Evolutionary conservation across 345 rosid genomes (phyloP), one percentile per base, ranked within the genome.

Genomic region (Linum usitatissimum): DNA sequence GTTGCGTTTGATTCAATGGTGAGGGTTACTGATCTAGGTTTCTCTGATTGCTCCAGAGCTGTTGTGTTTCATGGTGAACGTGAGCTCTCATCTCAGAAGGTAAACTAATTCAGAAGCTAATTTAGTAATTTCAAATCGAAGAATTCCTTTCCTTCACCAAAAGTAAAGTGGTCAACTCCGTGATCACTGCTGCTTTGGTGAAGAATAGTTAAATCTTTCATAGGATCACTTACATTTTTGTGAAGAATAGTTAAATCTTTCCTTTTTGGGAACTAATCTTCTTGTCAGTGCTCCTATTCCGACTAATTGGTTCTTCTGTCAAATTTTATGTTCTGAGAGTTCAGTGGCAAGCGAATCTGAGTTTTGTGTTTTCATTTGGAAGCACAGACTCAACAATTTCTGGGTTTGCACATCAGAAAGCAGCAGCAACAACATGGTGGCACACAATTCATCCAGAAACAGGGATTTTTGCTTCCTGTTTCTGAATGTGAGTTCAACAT

Each of bases 1-100:
- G 66, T 90, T 58, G 76, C 85, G 14, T 90, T 87, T 57, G 94
- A 86, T 81, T 81, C 94, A 0, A 90, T 87, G 96, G 94, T 90
- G 67, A 76, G 84, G 76, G 85, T 90, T 66, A 79, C 84, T 75
- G 97, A 90, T 77, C 76, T 93, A 55, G 90, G 86, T 7, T 87
- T 86, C 68, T 70, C 79, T 1, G 94, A 87, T 6, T 93, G 94
- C 65, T 81, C 83, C 2, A 85, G 77, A 68, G 90, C 80, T 53
- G 81, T 90, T 53, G 66, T 93, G 53, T 79, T 93, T 57, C 91
- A 81, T 66, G 99, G 97, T 6, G 88, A 79, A 21, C 86, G 96
- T 3, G 84, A 87, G 30, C 79, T 87, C 76, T 71, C 91, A 18
- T 67, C 84, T 0, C 88, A 83, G 45, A 83, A 87, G 99, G 99